These are phyloP conservation scores for Leccinum aurantiacum DNA, from an alignment of 768 basidiomycete species.

Conservation along the genomic window DNA sequence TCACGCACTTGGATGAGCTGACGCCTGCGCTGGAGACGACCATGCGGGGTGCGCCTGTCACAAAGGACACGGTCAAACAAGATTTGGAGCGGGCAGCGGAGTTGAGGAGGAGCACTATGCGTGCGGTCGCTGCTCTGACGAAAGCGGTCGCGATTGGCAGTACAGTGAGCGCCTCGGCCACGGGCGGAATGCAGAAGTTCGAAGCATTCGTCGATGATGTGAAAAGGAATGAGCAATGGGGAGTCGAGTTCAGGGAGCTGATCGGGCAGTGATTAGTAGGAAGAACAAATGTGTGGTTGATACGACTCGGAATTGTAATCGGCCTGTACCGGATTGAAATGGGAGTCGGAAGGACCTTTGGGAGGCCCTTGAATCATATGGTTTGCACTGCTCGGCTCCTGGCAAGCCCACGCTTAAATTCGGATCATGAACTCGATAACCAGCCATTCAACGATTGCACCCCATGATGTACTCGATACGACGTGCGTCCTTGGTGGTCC, in stretches of 20 bases:
- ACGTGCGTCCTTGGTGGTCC: conserved; percentile 5
- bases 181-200: conserved; percentile 49
- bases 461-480: conserved; percentile 14
- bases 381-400: not conserved
- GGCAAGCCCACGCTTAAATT: not conserved
- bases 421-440: not conserved
- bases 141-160: conserved; percentile 63
- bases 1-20: conserved; percentile 80
- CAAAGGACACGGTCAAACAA: conserved; percentile 96
- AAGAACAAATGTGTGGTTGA: not conserved
- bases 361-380: not conserved
- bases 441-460: not conserved
- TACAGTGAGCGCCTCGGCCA: conserved; percentile 38
- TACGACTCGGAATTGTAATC: not conserved
- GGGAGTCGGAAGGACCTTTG: conserved; percentile 17
- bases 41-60: conserved; percentile 84
- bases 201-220: conserved; percentile 77
- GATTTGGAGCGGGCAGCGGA: conserved; percentile 86
- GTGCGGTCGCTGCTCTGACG: conserved; percentile 85
- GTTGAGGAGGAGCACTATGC: conserved; percentile 84
- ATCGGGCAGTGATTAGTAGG: conserved; percentile 24
- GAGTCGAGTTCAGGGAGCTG: conserved; percentile 52
- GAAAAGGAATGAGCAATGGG: conserved; percentile 66
- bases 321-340: not conserved
- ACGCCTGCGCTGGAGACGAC: conserved; percentile 83